These are phyloP conservation scores for Teratosphaeria destructans DNA, from an alignment of 2,329 filamentous ascomycete species.

Conservation along the genomic window DNA sequence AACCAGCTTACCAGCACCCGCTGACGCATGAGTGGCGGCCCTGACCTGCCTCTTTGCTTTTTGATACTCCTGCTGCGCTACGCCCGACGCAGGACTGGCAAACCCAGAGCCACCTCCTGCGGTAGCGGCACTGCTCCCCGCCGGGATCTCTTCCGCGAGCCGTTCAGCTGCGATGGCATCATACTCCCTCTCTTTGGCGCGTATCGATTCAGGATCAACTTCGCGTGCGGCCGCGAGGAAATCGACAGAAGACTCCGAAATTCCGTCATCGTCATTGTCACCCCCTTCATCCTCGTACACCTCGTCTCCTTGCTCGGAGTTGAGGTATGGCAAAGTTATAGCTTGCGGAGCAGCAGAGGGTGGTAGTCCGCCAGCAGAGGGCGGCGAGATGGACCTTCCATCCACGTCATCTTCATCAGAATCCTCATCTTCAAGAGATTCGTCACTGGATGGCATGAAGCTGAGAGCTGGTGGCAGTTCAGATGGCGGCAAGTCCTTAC, in stretches of 20 bases:
- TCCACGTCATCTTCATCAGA: constrained; percentile 27
- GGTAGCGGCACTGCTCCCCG: constrained; percentile 38
- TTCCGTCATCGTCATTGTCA: constrained; percentile 22
- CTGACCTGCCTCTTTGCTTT: constrained; percentile 3
- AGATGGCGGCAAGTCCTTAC: constrained; percentile 48
- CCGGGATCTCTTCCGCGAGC: constrained; percentile 38
- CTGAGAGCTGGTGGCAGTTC: constrained; percentile 33
- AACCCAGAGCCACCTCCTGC: constrained; percentile 40
- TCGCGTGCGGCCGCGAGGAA: constrained; percentile 35
- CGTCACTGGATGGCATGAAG: constrained; percentile 31
- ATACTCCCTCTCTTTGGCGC: constrained; percentile 35
- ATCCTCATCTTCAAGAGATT: constrained; percentile 26
- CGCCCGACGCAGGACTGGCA: constrained; percentile 27
- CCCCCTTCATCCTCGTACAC: constrained; percentile 15
- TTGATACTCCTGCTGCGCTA: constrained; percentile 3
- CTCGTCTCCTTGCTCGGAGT: background rate
- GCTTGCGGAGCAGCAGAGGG: constrained; percentile 20
- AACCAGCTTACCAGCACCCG: background rate
- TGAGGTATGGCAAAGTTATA: constrained; percentile 14
- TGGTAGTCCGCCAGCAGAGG: constrained; percentile 1
- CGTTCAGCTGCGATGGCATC: constrained; percentile 38
- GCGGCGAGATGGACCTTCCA: background rate
- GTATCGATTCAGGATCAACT: constrained; percentile 32
- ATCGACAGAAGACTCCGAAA: constrained; percentile 32
- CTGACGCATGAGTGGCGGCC: background rate